These are phyloP conservation scores for Conidiobolus incongruus DNA, from an alignment of 371 early-diverging fungal genomes.

Conservation along the genomic window DNA sequence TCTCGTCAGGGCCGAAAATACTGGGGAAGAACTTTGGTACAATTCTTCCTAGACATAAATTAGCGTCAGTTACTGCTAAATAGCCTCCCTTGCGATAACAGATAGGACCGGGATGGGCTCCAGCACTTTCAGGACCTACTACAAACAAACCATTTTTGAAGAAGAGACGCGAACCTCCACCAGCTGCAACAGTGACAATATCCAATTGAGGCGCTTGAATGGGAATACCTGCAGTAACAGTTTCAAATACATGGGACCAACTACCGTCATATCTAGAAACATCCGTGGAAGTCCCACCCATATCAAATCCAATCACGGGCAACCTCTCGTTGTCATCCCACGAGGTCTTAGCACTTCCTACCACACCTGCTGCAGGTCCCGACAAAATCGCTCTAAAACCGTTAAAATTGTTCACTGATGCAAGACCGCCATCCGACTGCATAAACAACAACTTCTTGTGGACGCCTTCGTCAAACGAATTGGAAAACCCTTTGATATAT, in stretches of 20 bases:
- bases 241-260: conserved; percentile 86
- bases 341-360: conserved; percentile 73
- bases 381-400: conserved; percentile 81
- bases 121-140: conserved; percentile 87
- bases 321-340: conserved; percentile 22
- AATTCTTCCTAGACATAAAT: conserved; percentile 69
- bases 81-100: conserved; percentile 86
- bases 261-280: conserved; percentile 79
- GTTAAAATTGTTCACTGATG: conserved; percentile 55
- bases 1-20: conserved; percentile 82
- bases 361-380: conserved; percentile 92
- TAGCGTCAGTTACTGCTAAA: conserved; percentile 83
- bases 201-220: conserved; percentile 91
- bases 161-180: conserved; percentile 85
- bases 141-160: conserved; percentile 84
- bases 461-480: conserved; percentile 57
- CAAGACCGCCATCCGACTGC: conserved; percentile 90
- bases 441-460: conserved; percentile 65
- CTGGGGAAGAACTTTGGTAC: conserved; percentile 76
- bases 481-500: conserved; percentile 59
- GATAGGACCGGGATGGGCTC: conserved; percentile 89
- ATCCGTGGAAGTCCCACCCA: conserved; percentile 92
- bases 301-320: conserved; percentile 87
- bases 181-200: conserved; percentile 89
- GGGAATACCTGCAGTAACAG: conserved; percentile 80